Percentiles rank a stretch among this genome's conserved stretches.
Evolutionary conservation across 441 rosid genomes (phyloP).

Genomic region (Biscutella laevigata): DNA sequence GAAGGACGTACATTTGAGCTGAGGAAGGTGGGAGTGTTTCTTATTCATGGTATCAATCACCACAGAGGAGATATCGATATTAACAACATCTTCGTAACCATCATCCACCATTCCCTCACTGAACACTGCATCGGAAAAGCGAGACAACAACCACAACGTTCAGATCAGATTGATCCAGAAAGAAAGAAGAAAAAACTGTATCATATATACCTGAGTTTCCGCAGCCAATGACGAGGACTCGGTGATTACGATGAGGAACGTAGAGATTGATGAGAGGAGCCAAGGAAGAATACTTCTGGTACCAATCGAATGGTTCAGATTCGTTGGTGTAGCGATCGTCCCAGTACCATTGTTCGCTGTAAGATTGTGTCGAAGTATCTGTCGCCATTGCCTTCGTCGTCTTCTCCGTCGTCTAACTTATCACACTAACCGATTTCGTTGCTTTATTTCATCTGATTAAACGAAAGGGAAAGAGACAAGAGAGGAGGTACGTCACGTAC

Average conservation of each 20-base stretch:
- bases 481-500: background rate
- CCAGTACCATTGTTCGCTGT: constrained; percentile 82
- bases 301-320: constrained; percentile 79
- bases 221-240: constrained; percentile 68
- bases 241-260: constrained; percentile 39
- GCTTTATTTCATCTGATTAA: background rate
- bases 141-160: background rate
- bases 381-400: constrained; percentile 27
- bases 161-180: background rate
- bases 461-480: background rate
- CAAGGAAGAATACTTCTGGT: constrained; percentile 67
- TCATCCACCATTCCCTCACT: constrained; percentile 73
- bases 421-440: constrained; percentile 11
- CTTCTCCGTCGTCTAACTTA: constrained; percentile 9
- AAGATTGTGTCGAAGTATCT: constrained; percentile 53
- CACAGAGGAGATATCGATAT: constrained; percentile 63
- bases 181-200: no score
- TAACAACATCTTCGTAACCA: constrained; percentile 68
- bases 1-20: constrained; percentile 51
- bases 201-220: constrained; percentile 55
- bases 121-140: constrained; percentile 36
- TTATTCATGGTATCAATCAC: constrained; percentile 55
- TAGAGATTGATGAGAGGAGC: constrained; percentile 72
- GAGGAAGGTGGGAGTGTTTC: constrained; percentile 48
- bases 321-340: constrained; percentile 71